Conservation (phyloP, 2,329 filamentous ascomycete genomes). For the Colletotrichum sp. region DNA sequence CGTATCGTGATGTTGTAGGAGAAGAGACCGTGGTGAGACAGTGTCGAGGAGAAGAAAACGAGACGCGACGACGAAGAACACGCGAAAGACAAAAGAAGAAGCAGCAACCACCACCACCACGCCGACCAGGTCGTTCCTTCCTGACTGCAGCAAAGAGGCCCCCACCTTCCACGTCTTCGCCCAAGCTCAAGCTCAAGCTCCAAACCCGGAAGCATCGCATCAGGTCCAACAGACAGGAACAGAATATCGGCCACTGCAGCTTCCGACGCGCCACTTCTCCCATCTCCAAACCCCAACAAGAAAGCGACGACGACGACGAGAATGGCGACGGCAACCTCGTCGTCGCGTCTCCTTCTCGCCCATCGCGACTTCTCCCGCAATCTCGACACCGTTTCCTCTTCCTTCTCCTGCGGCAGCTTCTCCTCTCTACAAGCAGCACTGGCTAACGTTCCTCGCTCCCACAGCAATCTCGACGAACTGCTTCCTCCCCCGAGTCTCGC, state of each 20-base stretch:
- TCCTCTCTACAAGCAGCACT: not conserved
- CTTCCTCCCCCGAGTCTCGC: not conserved
- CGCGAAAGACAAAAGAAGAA: not conserved
- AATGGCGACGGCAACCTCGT: not conserved
- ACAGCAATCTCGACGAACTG: constrained; percentile 6
- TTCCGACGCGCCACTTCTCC: not conserved
- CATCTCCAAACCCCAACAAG: not conserved
- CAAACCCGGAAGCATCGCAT: not conserved
- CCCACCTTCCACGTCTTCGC: not conserved
- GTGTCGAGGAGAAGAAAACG: not conserved
- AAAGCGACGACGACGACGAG: not conserved
- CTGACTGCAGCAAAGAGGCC: not conserved
- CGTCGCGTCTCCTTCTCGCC: not conserved
- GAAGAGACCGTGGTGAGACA: not conserved
- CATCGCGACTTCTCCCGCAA: constrained; percentile 1
- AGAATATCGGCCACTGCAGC: not conserved
- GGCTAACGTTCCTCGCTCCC: not conserved
- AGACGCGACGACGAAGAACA: not conserved
- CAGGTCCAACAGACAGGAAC: not conserved
- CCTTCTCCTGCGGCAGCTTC: not conserved
- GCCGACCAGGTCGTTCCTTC: not conserved
- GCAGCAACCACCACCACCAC: not conserved
- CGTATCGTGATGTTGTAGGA: not conserved
- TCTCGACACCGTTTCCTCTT: not conserved
- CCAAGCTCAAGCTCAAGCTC: not conserved